phyloP scores from a whole-genome alignment of 345 rosid species.

The Bretschneidera sinensis region DNA sequence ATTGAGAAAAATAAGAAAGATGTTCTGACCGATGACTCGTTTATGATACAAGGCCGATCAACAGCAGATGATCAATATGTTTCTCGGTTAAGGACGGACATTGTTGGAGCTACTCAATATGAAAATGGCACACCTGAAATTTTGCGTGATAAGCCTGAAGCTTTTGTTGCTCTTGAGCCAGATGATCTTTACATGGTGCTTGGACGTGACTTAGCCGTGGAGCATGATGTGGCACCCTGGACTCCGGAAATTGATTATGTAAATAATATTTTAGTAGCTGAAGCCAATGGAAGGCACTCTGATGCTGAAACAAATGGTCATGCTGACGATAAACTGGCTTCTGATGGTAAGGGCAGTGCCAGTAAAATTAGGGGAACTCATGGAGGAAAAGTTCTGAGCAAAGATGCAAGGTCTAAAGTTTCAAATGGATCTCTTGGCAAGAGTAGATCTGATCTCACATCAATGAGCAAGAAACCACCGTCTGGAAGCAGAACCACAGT shows the following conservation, averaged over 20 bases:
- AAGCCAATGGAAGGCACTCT: slow-evolving; percentile 27
- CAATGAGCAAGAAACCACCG: slow-evolving; percentile 55
- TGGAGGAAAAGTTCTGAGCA: slow-evolving; percentile 33
- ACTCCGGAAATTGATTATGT: slow-evolving; percentile 75
- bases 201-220: slow-evolving; percentile 56
- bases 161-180: slow-evolving; percentile 45
- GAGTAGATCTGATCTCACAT: slow-evolving; percentile 38
- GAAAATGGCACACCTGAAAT: slow-evolving; percentile 35
- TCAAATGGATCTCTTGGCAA: slow-evolving; percentile 38
- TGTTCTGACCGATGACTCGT: slow-evolving; percentile 71
- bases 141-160: slow-evolving; percentile 22
- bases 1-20: slow-evolving; percentile 42
- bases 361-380: slow-evolving; percentile 32
- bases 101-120: slow-evolving; percentile 34
- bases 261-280: slow-evolving; percentile 37
- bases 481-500: slow-evolving; percentile 50
- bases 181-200: slow-evolving; percentile 94
- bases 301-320: slow-evolving; percentile 27
- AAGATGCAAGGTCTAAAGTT: slow-evolving; percentile 50
- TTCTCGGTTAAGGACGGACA: slow-evolving; percentile 45
- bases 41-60: slow-evolving; percentile 67
- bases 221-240: slow-evolving; percentile 49
- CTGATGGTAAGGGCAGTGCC: slow-evolving; percentile 22
- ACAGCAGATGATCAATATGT: slow-evolving; percentile 38
- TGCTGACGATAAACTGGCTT: slow-evolving; percentile 26